phyloP scores from a whole-genome alignment of 495 filamentous ascomycete genomes.

The Neurospora terricola region DNA sequence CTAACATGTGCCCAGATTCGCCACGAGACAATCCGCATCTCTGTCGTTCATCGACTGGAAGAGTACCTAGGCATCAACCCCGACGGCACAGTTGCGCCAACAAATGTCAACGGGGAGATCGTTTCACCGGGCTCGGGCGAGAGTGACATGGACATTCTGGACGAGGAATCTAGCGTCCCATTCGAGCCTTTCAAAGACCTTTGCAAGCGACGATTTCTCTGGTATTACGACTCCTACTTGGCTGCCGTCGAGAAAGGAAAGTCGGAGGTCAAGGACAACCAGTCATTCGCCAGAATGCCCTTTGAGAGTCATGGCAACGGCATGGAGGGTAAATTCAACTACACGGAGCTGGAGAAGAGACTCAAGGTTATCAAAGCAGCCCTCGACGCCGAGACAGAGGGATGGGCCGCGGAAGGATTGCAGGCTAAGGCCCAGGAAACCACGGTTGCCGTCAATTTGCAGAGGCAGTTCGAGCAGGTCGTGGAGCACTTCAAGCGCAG shows the following conservation, averaged over 20 bases:
- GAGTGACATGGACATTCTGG: constrained; percentile 38
- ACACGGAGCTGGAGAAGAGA: constrained; percentile 60
- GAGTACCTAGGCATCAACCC: constrained; percentile 57
- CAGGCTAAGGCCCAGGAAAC: constrained; percentile 53
- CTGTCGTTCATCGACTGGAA: constrained; percentile 80
- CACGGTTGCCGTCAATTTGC: constrained; percentile 69
- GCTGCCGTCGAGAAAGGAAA: constrained; percentile 55
- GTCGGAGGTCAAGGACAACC: constrained; percentile 46
- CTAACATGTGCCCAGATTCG: constrained; percentile 52
- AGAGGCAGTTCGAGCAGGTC: constrained; percentile 77
- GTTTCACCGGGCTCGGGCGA: constrained; percentile 25
- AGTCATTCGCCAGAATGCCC: constrained; percentile 64
- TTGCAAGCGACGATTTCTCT: constrained; percentile 85
- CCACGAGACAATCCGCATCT: constrained; percentile 81
- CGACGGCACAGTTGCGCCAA: constrained; percentile 33
- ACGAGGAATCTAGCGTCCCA: constrained; percentile 40
- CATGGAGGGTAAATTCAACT: constrained; percentile 86
- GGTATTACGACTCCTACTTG: constrained; percentile 89
- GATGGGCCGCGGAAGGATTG: constrained; percentile 63
- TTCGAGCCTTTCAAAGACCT: constrained; percentile 83
- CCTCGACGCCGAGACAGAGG: constrained; percentile 60
- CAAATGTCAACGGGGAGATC: constrained; percentile 31
- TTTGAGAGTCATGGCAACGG: constrained; percentile 72
- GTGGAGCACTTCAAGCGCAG: constrained; percentile 60
- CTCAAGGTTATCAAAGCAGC: constrained; percentile 53